A percentile compares a stretch with the other conserved stretches of the same genome.
Conservation (phyloP, 1,139 yeast genomes). For the Geotrichum phurueaensis region DNA sequence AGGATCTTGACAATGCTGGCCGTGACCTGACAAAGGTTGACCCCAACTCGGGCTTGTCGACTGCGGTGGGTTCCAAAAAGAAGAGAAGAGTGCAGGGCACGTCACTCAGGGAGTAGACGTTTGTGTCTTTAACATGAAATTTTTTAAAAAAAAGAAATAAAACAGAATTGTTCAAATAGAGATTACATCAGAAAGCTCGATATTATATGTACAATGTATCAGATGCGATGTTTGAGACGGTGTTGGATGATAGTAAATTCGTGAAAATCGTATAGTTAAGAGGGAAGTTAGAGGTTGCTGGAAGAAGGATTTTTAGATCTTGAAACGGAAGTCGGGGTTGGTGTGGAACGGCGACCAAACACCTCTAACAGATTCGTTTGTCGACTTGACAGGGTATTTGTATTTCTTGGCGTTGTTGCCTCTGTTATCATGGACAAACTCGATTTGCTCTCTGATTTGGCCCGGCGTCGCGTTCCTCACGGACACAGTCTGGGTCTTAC, state of each 20-base stretch:
- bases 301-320: conserved; percentile 40
- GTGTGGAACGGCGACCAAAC: conserved; percentile 95
- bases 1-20: conserved; percentile 82
- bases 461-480: conserved; percentile 54
- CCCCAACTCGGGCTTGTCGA: conserved; percentile 7
- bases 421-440: conserved; percentile 50
- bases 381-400: conserved; percentile 68
- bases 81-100: conserved; percentile 13
- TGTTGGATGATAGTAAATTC: not conserved
- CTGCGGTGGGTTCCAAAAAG: conserved; percentile 6
- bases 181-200: not conserved
- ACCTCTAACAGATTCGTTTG: conserved; percentile 86
- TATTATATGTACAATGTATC: conserved; percentile 8
- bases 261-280: not conserved
- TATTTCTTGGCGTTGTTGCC: conserved; percentile 53
- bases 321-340: conserved; percentile 61
- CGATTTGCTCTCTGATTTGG: conserved; percentile 50
- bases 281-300: not conserved
- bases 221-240: not conserved
- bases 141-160: not conserved
- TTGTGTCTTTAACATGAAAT: not conserved
- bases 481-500: conserved; percentile 49
- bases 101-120: conserved; percentile 10
- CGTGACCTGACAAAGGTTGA: conserved; percentile 44
- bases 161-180: not conserved